Evolutionary conservation across 352 stramenopile genomes (phyloP).

Genomic region (Phytopythium chamaehyphon): DNA sequence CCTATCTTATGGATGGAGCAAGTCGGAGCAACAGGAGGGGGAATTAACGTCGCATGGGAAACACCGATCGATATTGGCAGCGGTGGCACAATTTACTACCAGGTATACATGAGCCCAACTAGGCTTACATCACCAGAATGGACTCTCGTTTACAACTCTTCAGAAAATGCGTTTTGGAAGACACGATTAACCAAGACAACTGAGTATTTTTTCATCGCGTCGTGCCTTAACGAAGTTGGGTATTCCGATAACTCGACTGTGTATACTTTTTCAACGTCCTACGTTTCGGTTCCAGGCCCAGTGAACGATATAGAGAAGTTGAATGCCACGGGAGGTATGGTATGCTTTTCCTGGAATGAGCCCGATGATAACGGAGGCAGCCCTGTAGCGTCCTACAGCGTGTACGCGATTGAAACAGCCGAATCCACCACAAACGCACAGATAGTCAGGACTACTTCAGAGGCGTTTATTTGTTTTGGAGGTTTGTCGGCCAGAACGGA

Average conservation of each 20-base stretch:
- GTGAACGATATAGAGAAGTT: conserved; percentile 13
- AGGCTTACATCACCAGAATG: conserved; percentile 12
- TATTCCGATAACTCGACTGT: conserved; percentile 29
- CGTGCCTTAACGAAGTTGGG: conserved; percentile 40
- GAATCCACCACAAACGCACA: conserved; percentile 1
- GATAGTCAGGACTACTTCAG: conserved; percentile 4
- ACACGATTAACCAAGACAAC: conserved; percentile 40
- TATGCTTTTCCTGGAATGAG: conserved; percentile 32
- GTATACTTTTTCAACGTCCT: conserved; percentile 31
- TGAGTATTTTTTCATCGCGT: conserved; percentile 46
- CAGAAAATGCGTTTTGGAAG: conserved; percentile 40
- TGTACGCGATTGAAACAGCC: conserved; percentile 17
- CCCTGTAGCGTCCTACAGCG: conserved; percentile 32
- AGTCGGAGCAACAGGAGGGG: conserved; percentile 39
- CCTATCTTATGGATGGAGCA: conserved; percentile 27
- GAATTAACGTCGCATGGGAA: conserved; percentile 40
- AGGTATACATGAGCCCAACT: conserved; percentile 46
- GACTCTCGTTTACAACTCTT: conserved; percentile 41
- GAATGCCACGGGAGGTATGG: conserved; percentile 31
- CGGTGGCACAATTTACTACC: conserved; percentile 28
- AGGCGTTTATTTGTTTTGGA: conserved; percentile 20
- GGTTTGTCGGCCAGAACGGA: conserved; percentile 28
- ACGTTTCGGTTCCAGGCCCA: conserved; percentile 47
- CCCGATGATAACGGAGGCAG: conserved; percentile 56
- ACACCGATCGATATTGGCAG: conserved; percentile 38